phyloP scores from a whole-genome alignment of 345 rosid species.

The Hibiscus trionum region DNA sequence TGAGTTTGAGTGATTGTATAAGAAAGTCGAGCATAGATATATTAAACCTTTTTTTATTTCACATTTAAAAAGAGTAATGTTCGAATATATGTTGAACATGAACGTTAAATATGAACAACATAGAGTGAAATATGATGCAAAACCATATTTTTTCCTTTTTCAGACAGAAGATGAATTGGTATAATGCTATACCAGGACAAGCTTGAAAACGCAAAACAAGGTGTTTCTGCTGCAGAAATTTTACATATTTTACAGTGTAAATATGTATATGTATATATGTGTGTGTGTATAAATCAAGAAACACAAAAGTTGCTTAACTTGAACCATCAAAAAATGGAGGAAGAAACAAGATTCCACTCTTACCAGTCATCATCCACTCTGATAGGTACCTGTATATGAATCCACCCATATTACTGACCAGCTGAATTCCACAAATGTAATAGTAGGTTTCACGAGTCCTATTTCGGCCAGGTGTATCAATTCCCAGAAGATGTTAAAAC shows the following conservation, averaged over 20 bases:
- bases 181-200: not conserved
- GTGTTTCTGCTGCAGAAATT: not conserved
- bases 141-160: no score
- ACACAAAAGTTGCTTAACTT: not conserved
- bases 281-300: not conserved
- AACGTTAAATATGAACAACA: no score
- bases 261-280: not conserved
- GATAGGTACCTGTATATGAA: not conserved
- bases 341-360: not conserved
- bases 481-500: slow-evolving; percentile 33
- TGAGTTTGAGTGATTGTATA: no score
- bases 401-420: not conserved
- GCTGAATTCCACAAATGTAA: not conserved
- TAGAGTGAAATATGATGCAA: no score
- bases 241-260: not conserved
- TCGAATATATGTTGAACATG: no score
- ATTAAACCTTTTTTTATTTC: no score
- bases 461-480: slow-evolving; percentile 2
- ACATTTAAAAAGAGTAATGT: no score
- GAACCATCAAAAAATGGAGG: not conserved
- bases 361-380: not conserved
- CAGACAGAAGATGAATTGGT: not conserved
- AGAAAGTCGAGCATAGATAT: no score
- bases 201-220: not conserved
- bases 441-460: not conserved